Evolutionary conservation across 805 yeast species (phyloP), one percentile per base, ranked within the genome.

Genomic region (Scheffersomyces amazonensis): DNA sequence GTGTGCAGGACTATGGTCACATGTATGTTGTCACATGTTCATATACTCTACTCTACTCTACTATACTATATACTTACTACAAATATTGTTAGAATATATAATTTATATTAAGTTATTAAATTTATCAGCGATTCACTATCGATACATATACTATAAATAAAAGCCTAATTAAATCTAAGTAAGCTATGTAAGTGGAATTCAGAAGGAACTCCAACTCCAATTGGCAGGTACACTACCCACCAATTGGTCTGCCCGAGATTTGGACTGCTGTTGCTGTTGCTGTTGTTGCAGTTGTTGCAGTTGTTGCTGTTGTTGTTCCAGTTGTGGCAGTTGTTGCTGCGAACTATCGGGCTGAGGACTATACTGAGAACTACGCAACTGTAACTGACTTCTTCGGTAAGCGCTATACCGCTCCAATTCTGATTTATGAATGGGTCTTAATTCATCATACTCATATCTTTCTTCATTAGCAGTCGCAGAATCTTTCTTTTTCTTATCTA

Each of bases 131-230:
- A n/a, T n/a, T n/a, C n/a, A n/a, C n/a, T n/a, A n/a, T n/a, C n/a
- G n/a, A n/a, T n/a, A n/a, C n/a, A n/a, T n/a, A n/a, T n/a, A n/a
- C n/a, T n/a, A n/a, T n/a, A n/a, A n/a, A n/a, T n/a, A n/a, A n/a
- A n/a, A n/a, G n/a, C n/a, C n/a, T n/a, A n/a, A n/a, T n/a, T n/a
- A n/a, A n/a, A n/a, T n/a, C n/a, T n/a, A n/a, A n/a, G n/a, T n/a
- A n/a, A n/a, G n/a, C n/a, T n/a, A n/a, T n/a, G n/a, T n/a, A n/a
- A n/a, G n/a, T n/a, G n/a, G n/a, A n/a, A n/a, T n/a, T 37, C 63
- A 82, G 49, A 82, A 82, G 15, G 87, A 81, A 44, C 85, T 78
- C 90, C 90, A 83, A 50, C 78, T 79, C 89, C 89, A 83, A 54
- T 83, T 85, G 13, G 83, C 87, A 11, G 88, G 88, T 8, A 82